Conservation (phyloP, 345 rosid genomes). For the Syzygium jambos region DNA sequence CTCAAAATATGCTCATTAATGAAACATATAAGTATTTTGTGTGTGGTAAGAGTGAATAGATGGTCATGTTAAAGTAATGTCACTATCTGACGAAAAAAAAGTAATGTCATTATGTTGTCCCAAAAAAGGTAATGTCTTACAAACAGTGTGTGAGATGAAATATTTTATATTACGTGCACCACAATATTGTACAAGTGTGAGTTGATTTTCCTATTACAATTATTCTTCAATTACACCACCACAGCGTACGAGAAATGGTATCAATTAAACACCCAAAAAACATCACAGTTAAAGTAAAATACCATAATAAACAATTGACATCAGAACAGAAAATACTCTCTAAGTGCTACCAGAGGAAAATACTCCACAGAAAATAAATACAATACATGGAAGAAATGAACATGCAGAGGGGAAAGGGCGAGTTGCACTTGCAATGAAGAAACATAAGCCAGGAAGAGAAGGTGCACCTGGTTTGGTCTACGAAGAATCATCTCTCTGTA, state of each 20-base stretch:
- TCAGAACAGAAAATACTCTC: background rate
- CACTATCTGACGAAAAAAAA: background rate
- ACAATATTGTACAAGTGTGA: background rate
- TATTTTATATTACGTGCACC: background rate
- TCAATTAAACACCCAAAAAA: background rate
- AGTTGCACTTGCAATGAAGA: background rate
- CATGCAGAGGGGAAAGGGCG: background rate
- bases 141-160: background rate
- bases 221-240: background rate
- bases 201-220: background rate
- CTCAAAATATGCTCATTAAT: background rate
- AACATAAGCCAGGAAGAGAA: background rate
- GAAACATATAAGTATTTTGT: background rate
- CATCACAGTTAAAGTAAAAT: background rate
- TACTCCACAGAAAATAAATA: background rate
- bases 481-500: background rate
- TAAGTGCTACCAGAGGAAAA: background rate
- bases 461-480: background rate
- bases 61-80: background rate
- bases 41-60: background rate
- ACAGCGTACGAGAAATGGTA: background rate
- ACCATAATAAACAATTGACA: background rate
- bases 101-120: background rate
- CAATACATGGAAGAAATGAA: background rate
- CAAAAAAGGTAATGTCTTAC: background rate